Evolutionary conservation across 306 rosid species (phyloP).

Genomic region (Lotus japonicus): DNA sequence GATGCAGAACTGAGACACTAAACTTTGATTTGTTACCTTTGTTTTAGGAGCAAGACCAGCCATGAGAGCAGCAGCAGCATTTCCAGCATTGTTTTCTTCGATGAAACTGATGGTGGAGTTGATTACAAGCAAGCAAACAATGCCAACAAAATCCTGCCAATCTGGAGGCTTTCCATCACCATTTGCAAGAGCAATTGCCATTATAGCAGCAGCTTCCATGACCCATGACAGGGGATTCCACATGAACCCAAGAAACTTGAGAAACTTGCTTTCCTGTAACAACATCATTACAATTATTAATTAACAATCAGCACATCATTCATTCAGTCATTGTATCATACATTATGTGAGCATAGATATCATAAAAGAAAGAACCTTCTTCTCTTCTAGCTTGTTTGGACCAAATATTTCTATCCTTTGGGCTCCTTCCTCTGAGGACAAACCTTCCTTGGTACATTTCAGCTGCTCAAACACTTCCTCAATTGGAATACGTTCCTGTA

Average conservation of each 20-base stretch:
- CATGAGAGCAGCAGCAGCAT: slow-evolving; percentile 99
- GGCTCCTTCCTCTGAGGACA: slow-evolving; percentile 59
- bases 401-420: slow-evolving; percentile 83
- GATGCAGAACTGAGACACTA: background rate
- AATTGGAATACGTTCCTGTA: slow-evolving; percentile 85
- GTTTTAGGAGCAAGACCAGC: slow-evolving; percentile 99
- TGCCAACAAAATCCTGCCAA: slow-evolving; percentile 97
- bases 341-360: background rate
- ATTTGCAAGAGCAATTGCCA: slow-evolving; percentile 97
- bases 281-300: background rate
- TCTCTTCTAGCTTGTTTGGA: slow-evolving; percentile 98
- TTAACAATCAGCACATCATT: slow-evolving; percentile 6
- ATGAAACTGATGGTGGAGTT: slow-evolving; percentile 96
- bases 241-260: slow-evolving; percentile 98
- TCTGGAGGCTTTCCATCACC: slow-evolving; percentile 84
- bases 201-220: slow-evolving; percentile 96
- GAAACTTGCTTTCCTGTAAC: slow-evolving; percentile 84
- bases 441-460: slow-evolving; percentile 85
- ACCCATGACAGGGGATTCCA: slow-evolving; percentile 99
- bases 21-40: slow-evolving; percentile 44
- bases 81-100: slow-evolving; percentile 99
- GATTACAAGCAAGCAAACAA: slow-evolving; percentile 67
- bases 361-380: slow-evolving; percentile 48
- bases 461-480: slow-evolving; percentile 92
- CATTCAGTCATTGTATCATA: background rate